Base-by-base conservation (phyloP, 225 moss, liverwort and hornwort genomes). In the Sphagnum tenellum region DNA sequence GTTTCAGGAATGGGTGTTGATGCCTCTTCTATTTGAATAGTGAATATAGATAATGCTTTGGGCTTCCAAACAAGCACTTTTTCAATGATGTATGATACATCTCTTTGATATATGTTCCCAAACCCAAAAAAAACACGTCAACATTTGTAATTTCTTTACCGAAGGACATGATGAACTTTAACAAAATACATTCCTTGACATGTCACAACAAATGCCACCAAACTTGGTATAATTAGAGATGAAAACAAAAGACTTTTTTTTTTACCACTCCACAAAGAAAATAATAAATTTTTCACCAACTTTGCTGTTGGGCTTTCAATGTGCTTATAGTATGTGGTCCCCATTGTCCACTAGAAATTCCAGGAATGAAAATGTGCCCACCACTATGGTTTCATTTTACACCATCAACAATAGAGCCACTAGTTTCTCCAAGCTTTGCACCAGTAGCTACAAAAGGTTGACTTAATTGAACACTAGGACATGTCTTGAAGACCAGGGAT, bases 41-140 rank as follows among this genome's bases (percentile, higher is more conserved):
- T 78, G 12, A 85, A 81, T 9, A 46, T 76, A 50, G 84, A 78
- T 5, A 85, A 78, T 2, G 84, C 81, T 67, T 79, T 81, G 9
- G 93, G 93, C 69, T 93, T 86, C 93, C 93, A 98, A 8, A 85
- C 82, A 50, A 98, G 67, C 48, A 98, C 85, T 61, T 98, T 93
- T 57, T 98, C 98, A 64, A 98, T 93, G 58, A 90, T 93, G 67
- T 93, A 93, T 5, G 92, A 90, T 54, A 93, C 93, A 74, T 82
- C 85, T 77, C 78, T 98, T 69, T 90, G 90, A 58, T 98, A 98
- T 64, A 89, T 98, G 85, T 59, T 53, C 56, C 52, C 4, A 65
- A 55, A 49, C 4, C 2, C 2, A n/a, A 8, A 49, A 11, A 50
- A 74, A n/a, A n/a, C n/a, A n/a, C n/a, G n/a, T n/a, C n/a, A n/a